A percentile compares a stretch with the other conserved stretches of the same genome.
Conservation (phyloP, 2,329 filamentous ascomycete species). For the Ceratocystis ficicola region DNA sequence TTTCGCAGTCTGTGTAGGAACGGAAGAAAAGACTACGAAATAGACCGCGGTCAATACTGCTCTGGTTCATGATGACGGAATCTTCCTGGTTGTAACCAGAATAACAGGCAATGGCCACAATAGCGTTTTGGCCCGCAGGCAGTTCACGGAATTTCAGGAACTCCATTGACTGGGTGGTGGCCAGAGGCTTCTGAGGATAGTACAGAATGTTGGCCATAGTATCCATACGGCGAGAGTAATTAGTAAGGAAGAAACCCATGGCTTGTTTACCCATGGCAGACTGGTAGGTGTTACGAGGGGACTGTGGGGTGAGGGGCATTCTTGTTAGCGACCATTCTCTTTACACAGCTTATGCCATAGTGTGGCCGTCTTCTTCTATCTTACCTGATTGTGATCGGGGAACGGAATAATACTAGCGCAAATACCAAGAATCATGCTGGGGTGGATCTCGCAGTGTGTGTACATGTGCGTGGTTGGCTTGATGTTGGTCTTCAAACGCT, state of each 20-base stretch:
- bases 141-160: constrained; percentile 96
- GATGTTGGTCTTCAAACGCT: constrained; percentile 74
- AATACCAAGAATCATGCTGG: constrained; percentile 96
- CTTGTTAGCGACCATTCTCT: constrained; percentile 28
- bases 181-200: constrained; percentile 94
- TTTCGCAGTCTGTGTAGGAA: constrained; percentile 93
- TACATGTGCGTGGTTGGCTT: constrained; percentile 83
- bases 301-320: constrained; percentile 38
- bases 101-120: constrained; percentile 94
- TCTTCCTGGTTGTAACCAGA: constrained; percentile 99
- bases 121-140: constrained; percentile 93
- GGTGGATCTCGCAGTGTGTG: constrained; percentile 98
- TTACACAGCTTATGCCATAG: not conserved
- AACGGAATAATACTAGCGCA: constrained; percentile 99
- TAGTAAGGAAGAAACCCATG: constrained; percentile 97
- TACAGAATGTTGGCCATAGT: constrained; percentile 99
- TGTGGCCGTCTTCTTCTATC: constrained; percentile 24
- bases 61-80: constrained; percentile 99
- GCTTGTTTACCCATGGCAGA: constrained; percentile 99
- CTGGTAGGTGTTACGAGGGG: constrained; percentile 96
- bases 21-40: constrained; percentile 98
- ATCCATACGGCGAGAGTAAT: constrained; percentile 94
- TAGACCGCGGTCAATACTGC: constrained; percentile 90
- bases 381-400: constrained; percentile 89
- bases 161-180: constrained; percentile 95